Conservation (phyloP, 768 basidiomycete genomes). For the Suillus weaverae region DNA sequence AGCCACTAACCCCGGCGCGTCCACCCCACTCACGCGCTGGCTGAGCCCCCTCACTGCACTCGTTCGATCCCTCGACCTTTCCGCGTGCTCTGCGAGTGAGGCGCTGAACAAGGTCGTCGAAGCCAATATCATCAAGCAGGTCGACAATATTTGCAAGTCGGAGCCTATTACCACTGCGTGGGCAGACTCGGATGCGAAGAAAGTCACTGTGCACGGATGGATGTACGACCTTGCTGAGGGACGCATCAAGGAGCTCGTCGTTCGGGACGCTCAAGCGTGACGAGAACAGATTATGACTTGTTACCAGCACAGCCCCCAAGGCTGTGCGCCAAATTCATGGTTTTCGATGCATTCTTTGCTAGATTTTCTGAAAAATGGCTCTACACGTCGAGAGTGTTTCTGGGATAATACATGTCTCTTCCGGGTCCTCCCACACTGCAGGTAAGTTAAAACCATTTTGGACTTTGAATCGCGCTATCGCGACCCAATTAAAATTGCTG, state of each 20-base stretch:
- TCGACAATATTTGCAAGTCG: constrained; percentile 50
- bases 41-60: constrained; percentile 64
- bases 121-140: constrained; percentile 61
- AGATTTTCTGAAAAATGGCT: neutral
- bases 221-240: constrained; percentile 68
- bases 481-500: neutral
- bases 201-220: constrained; percentile 72
- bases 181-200: constrained; percentile 28
- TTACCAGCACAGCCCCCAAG: neutral
- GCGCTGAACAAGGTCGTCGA: constrained; percentile 51
- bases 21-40: constrained; percentile 65
- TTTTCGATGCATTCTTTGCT: neutral
- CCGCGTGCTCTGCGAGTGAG: constrained; percentile 33
- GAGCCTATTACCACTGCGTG: constrained; percentile 49
- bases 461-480: neutral
- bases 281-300: neutral
- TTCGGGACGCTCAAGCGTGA: neutral
- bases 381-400: neutral
- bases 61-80: constrained; percentile 42
- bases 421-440: neutral
- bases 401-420: neutral
- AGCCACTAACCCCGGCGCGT: constrained; percentile 16
- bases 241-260: constrained; percentile 52
- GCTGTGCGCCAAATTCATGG: neutral
- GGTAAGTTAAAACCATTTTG: neutral